Percentiles rank a stretch among this genome's conserved stretches.
Evolutionary conservation across 768 basidiomycete species (phyloP).

Genomic region (Xerocomellus amylosporus): DNA sequence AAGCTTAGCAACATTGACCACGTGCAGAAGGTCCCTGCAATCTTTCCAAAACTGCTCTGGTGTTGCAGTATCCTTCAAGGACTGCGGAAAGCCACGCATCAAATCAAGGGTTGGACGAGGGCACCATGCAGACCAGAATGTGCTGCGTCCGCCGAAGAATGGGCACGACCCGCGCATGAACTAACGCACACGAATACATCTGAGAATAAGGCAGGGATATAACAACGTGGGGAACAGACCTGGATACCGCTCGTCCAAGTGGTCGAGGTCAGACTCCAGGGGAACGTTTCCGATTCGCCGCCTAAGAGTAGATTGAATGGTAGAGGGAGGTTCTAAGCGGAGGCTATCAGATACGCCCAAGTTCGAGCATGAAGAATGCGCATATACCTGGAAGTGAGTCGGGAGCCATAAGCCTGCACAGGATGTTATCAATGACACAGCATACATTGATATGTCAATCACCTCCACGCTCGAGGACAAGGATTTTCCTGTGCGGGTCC

Average conservation of each 20-base stretch:
- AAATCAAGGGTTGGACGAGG: conserved; percentile 6
- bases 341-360: not conserved
- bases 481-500: conserved; percentile 14
- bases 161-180: conserved; percentile 12
- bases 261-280: conserved; percentile 1
- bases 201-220: too few relatives aligned
- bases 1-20: not conserved
- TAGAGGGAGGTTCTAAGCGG: conserved; percentile 3
- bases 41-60: conserved; percentile 2
- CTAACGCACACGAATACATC: conserved; percentile 1
- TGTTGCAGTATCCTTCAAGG: not conserved
- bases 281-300: conserved; percentile 2
- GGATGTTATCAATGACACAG: not conserved
- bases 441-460: not conserved
- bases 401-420: conserved; percentile 7
- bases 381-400: conserved; percentile 9
- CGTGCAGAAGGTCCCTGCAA: conserved; percentile 1
- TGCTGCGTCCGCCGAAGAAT: conserved; percentile 19
- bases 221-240: not conserved
- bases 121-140: conserved; percentile 20
- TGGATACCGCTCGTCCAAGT: conserved; percentile 3
- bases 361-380: too few relatives aligned
- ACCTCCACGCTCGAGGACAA: conserved; percentile 13
- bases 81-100: conserved; percentile 17
- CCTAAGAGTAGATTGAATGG: conserved; percentile 6